phyloP scores from a whole-genome alignment of 2,329 filamentous ascomycete species.

The Clonostachys sp. region DNA sequence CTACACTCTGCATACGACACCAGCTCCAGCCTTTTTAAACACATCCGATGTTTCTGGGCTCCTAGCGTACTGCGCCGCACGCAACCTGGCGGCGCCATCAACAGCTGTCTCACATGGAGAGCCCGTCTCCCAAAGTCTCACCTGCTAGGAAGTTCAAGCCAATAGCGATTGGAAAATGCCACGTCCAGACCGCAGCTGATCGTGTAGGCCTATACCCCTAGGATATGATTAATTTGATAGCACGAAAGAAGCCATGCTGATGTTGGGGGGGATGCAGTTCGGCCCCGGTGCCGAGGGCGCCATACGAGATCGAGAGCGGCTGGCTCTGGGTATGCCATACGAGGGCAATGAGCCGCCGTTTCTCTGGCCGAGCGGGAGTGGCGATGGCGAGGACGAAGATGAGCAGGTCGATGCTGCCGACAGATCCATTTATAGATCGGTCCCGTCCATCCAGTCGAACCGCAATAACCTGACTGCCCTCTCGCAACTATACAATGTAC shows the following conservation, averaged over 20 bases:
- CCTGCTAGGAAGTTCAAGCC: conserved; percentile 5
- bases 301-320: conserved; percentile 27
- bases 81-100: no score
- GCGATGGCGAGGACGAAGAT: conserved; percentile 11
- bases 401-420: background rate
- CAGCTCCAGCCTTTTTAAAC: no score
- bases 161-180: conserved; percentile 25
- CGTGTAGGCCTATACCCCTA: conserved; percentile 18
- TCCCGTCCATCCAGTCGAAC: conserved; percentile 28
- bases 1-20: no score
- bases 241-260: no score
- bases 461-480: conserved; percentile 54
- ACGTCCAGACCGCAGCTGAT: conserved; percentile 27
- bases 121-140: background rate
- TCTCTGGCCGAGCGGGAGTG: conserved; percentile 16
- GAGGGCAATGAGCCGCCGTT: conserved; percentile 16
- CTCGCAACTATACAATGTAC: conserved; percentile 52
- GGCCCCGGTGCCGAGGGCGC: conserved; percentile 22
- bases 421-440: conserved; percentile 17
- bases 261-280: conserved; percentile 18
- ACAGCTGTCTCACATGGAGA: no score
- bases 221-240: no score
- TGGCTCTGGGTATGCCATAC: conserved; percentile 11
- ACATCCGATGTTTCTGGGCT: no score
- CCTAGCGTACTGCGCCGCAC: no score